Base-by-base conservation (phyloP, 2,329 filamentous ascomycete genomes). In the Davidsoniella virescens region DNA sequence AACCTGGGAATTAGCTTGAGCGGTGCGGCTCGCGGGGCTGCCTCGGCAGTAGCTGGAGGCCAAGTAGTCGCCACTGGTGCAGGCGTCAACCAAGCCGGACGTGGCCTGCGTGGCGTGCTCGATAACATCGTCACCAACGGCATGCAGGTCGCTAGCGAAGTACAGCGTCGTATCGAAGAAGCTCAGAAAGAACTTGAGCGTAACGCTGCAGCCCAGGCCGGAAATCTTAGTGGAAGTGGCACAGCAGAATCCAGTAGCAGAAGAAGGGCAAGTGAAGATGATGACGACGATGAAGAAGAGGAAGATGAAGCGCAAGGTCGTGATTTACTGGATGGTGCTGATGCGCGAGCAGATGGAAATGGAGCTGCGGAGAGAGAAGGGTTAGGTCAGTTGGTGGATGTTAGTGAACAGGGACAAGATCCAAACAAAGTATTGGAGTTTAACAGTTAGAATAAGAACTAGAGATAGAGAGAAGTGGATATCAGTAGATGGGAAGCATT, bases 71-170 rank as follows among this genome's bases (percentile, higher is more conserved):
- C 29, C 16, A 33, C 57, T 67, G 61, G 66, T 45, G 59, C 67
- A 56, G 56, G 63, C 38, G 58, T 68, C 57, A 56, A 63, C 39
- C 59, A 64, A 54, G 81, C 54, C 71, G 80, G 59, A 71, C 76
- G 88, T 56, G 87, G 92, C 18, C 73, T 98, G 1, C 76, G 92
- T 40, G 92, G 92, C 17, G 92, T 98, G 53, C 70, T 98, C 38
- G 92, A 98, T 67, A 94, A 94, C 59, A 96, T 98, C 59, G 92
- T 96, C 56, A 94, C 84, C 1, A 92, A 98, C 61, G 92, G 92
- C 40, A 95, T 96, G 80, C 82, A 90, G 33, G 90, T 96, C 52
- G 92, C 92, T 0, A 85, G 83, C 1, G 92, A 98, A 63, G 90
- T 98, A 47, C 75, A 84, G 56, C 78, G 88, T 59, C 75, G 88